Base-by-base conservation (phyloP, 768 basidiomycete genomes). In the Solioccasus polychromus region DNA sequence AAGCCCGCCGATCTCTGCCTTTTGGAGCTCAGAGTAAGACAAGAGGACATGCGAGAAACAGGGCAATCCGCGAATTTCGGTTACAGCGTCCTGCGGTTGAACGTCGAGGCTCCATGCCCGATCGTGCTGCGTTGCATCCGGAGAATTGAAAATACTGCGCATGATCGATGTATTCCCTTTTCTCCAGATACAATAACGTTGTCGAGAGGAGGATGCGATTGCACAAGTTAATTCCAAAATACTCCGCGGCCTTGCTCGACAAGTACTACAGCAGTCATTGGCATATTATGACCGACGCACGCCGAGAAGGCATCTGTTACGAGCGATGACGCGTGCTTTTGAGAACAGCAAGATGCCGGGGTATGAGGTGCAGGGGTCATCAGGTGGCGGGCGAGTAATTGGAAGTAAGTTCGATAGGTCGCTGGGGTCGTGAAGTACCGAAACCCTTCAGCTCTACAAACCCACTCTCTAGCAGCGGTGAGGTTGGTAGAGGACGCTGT, bases 321-420 rank as follows among this genome's bases (percentile, higher is more conserved):
- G n/a, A n/a, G n/a, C n/a, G n/a, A n/a, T n/a, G n/a, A n/a, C n/a
- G n/a, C n/a, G n/a, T n/a, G n/a, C 38, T 26, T 39, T 26, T 49
- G 18, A 23, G 38, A 32, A 34, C 8, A 20, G 32, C 15, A 24
- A 32, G 28, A 17, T 20, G 37, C 35, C n/a, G n/a, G n/a, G n/a
- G n/a, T n/a, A n/a, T n/a, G n/a, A n/a, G n/a, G n/a, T n/a, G n/a
- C n/a, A n/a, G n/a, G n/a, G n/a, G n/a, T 14, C 8, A 34, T 31
- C 2, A 51, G 17, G 24, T 46, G 36, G n/a, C 30, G 43, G 39
- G 38, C 44, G 8, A 45, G 31, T 12, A 44, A 10, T 11, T 35
- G 30, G 2, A 52, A 17, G 12, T 43, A 50, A 15, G 35, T 38
- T 23, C 34, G 24, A 30, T 50, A 52, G 8, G 37, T 45, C 23